Evolutionary conservation across 2,329 filamentous ascomycete genomes (phyloP).

Genomic region (Diaporthe sp.): DNA sequence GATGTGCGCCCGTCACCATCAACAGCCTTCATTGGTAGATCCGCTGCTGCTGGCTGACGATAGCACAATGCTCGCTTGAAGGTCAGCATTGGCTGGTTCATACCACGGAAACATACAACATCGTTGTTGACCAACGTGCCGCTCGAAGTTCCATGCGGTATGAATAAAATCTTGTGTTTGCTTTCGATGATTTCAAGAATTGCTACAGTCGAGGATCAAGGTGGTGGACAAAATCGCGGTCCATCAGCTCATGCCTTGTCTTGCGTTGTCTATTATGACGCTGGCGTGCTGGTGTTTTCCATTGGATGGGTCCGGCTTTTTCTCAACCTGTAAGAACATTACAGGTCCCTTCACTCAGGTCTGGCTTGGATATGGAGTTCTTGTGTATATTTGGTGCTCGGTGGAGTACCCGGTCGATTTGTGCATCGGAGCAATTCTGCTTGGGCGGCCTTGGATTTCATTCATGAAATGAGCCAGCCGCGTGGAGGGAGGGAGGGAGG

Average conservation of each 20-base stretch:
- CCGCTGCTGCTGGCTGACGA: background rate
- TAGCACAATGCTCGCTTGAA: background rate
- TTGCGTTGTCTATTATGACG: background rate
- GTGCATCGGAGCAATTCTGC: background rate
- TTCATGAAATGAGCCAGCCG: background rate
- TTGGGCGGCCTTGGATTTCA: background rate
- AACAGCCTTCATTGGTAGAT: background rate
- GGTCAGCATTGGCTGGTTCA: background rate
- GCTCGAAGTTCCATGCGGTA: background rate
- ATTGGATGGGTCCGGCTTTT: background rate
- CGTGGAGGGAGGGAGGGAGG: no score
- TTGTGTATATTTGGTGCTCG: background rate
- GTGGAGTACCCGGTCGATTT: background rate
- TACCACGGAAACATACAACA: background rate
- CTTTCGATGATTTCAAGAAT: no score
- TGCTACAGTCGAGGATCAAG: background rate
- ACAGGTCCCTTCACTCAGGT: background rate
- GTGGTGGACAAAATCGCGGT: background rate
- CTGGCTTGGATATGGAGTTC: background rate
- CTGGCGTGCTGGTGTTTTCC: background rate
- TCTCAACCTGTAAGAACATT: background rate
- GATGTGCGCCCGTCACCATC: background rate
- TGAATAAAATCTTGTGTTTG: background rate
- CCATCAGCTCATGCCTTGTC: no score
- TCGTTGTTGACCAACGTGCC: background rate